These are phyloP conservation scores for Dendrothele bispora DNA, from an alignment of 768 basidiomycete species.

Conservation along the genomic window DNA sequence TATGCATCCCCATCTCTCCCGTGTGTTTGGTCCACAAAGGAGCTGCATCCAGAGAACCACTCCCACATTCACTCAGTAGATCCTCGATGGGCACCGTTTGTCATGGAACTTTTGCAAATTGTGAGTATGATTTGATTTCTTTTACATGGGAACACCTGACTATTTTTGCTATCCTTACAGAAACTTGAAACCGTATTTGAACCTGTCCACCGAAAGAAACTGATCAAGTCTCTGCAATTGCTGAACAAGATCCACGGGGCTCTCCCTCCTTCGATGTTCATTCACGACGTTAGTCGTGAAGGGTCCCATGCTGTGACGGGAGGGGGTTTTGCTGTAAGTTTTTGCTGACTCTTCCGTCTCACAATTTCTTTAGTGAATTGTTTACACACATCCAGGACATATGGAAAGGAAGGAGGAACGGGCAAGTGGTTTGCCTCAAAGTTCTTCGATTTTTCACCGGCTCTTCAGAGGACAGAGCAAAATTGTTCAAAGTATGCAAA, in stretches of 20 bases:
- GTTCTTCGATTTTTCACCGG: conserved; percentile 8
- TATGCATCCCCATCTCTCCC: too few relatives aligned
- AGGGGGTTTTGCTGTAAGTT: conserved; percentile 6
- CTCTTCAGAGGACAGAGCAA: neutral
- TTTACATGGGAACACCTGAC: neutral
- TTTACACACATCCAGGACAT: conserved; percentile 3
- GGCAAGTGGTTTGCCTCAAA: conserved; percentile 8
- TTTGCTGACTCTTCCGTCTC: neutral
- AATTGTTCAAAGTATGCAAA: neutral
- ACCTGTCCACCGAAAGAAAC: neutral
- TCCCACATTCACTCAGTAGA: too few relatives aligned
- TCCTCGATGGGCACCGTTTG: too few relatives aligned
- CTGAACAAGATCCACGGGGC: neutral
- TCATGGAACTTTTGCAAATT: conserved; percentile 1
- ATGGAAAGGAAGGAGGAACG: conserved; percentile 4
- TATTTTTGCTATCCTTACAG: neutral
- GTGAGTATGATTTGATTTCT: neutral
- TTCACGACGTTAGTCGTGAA: neutral
- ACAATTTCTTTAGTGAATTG: neutral
- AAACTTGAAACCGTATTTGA: conserved; percentile 3
- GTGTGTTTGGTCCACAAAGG: too few relatives aligned
- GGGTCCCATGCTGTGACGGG: neutral
- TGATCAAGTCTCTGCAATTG: neutral
- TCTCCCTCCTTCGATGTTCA: conserved; percentile 4
- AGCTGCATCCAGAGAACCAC: too few relatives aligned